These are phyloP conservation scores for Penicillium sp. DNA, from an alignment of 2,329 filamentous ascomycete genomes.

Conservation along the genomic window DNA sequence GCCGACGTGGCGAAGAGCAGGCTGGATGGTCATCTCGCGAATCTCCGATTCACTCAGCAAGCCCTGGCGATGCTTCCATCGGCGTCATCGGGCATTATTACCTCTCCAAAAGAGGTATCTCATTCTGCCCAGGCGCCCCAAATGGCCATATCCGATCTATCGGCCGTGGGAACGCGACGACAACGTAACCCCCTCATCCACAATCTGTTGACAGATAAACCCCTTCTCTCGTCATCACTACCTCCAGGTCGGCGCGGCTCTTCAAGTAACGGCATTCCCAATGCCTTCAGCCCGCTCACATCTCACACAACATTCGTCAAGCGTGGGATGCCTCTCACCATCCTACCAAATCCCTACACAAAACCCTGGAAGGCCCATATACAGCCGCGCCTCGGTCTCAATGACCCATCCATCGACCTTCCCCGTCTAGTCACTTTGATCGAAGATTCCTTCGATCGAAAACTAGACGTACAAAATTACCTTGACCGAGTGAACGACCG, in stretches of 20 bases:
- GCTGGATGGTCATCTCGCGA: slow-evolving; percentile 61
- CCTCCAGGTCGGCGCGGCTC: slow-evolving; percentile 66
- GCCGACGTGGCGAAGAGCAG: slow-evolving; percentile 18
- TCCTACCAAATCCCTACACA: slow-evolving; percentile 71
- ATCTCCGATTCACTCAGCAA: slow-evolving; percentile 71
- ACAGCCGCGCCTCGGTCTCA: slow-evolving; percentile 67
- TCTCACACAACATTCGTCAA: slow-evolving; percentile 80
- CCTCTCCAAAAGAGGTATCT: slow-evolving; percentile 81
- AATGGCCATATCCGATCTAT: slow-evolving; percentile 33
- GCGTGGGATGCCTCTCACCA: slow-evolving; percentile 82
- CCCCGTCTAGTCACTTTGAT: slow-evolving; percentile 82
- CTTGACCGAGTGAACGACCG: slow-evolving; percentile 76
- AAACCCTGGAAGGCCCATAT: slow-evolving; percentile 69
- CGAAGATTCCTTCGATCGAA: slow-evolving; percentile 87
- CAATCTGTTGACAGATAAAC: slow-evolving; percentile 93
- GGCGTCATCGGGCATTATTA: slow-evolving; percentile 84
- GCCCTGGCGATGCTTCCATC: slow-evolving; percentile 76
- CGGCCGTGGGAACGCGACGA: slow-evolving; percentile 58
- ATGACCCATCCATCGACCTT: slow-evolving; percentile 80
- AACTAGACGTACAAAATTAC: slow-evolving; percentile 82
- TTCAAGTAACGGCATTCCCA: slow-evolving; percentile 29
- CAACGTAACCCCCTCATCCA: slow-evolving; percentile 87
- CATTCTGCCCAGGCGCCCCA: slow-evolving; percentile 48
- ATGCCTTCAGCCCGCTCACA: slow-evolving; percentile 40
- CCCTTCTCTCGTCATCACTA: slow-evolving; percentile 86